Evolutionary conservation across 108 stramenopile species (phyloP).

Genomic region (Fragilariopsis cylindrus): DNA sequence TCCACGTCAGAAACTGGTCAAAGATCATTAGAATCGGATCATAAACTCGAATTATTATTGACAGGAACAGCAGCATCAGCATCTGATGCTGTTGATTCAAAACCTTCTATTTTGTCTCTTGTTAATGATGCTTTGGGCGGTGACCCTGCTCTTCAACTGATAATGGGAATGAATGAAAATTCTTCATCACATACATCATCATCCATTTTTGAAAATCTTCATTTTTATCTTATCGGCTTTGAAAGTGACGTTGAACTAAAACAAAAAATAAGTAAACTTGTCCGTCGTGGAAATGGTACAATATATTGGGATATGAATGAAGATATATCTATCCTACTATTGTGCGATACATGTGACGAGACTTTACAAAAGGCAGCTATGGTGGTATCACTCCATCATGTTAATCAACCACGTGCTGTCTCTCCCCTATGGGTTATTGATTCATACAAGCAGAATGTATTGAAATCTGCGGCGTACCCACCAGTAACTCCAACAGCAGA

Average conservation of each 20-base stretch:
- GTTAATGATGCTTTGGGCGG: neutral
- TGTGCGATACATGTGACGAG: conserved; percentile 53
- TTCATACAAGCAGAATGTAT: conserved; percentile 19
- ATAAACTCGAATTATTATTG: neutral
- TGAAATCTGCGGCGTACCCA: conserved; percentile 18
- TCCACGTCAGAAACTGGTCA: conserved; percentile 13
- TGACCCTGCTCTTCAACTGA: too few relatives aligned
- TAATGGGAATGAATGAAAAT: neutral
- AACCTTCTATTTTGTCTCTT: neutral
- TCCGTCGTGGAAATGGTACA: conserved; percentile 64
- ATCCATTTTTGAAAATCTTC: conserved; percentile 22
- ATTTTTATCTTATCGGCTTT: conserved; percentile 36
- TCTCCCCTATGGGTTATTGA: conserved; percentile 61
- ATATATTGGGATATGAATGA: conserved; percentile 72
- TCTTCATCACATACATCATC: neutral
- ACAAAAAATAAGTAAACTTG: conserved; percentile 40
- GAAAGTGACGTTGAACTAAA: conserved; percentile 25
- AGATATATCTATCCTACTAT: conserved; percentile 55
- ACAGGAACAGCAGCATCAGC: neutral
- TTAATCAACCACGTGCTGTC: conserved; percentile 56
- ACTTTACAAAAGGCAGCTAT: conserved; percentile 43
- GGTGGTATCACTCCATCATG: conserved; percentile 49
- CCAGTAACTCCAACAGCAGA: neutral
- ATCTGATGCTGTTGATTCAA: neutral
- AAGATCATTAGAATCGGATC: conserved; percentile 27